These are phyloP conservation scores for Dioscorea zingiberensis DNA, from an alignment of 106 monocot genomes.

Conservation along the genomic window DNA sequence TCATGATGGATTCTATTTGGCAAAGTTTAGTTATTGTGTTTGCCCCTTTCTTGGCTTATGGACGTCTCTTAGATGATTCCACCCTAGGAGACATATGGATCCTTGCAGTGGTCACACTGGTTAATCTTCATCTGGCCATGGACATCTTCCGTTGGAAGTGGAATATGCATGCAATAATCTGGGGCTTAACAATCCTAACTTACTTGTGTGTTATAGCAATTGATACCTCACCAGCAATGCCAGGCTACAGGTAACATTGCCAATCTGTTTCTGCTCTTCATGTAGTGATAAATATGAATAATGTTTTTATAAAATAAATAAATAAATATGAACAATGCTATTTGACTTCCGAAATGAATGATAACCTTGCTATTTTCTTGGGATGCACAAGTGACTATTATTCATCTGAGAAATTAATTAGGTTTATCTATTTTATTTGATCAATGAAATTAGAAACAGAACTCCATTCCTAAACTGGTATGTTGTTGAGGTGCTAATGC, in stretches of 20 bases:
- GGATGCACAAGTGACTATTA: no score
- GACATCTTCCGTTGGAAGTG: slow-evolving; percentile 80
- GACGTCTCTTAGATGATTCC: slow-evolving; percentile 43
- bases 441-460: no score
- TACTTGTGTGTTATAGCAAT: slow-evolving; percentile 46
- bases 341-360: not conserved
- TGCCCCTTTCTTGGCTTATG: slow-evolving; percentile 55
- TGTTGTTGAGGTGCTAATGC: no score
- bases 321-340: no score
- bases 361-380: no score
- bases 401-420: no score
- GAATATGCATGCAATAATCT: slow-evolving; percentile 58
- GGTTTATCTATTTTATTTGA: no score
- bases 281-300: no score
- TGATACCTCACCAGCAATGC: slow-evolving; percentile 43
- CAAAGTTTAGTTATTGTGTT: slow-evolving; percentile 72
- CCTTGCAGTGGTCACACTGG: slow-evolving; percentile 62
- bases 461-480: no score
- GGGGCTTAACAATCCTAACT: slow-evolving; percentile 66
- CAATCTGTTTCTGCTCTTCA: not conserved
- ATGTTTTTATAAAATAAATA: not conserved
- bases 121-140: slow-evolving; percentile 72
- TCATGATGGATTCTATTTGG: slow-evolving; percentile 79
- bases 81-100: slow-evolving; percentile 70
- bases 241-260: slow-evolving; percentile 77